phyloP scores from a whole-genome alignment of 345 rosid genomes.

The Mallotus nudiflorus region DNA sequence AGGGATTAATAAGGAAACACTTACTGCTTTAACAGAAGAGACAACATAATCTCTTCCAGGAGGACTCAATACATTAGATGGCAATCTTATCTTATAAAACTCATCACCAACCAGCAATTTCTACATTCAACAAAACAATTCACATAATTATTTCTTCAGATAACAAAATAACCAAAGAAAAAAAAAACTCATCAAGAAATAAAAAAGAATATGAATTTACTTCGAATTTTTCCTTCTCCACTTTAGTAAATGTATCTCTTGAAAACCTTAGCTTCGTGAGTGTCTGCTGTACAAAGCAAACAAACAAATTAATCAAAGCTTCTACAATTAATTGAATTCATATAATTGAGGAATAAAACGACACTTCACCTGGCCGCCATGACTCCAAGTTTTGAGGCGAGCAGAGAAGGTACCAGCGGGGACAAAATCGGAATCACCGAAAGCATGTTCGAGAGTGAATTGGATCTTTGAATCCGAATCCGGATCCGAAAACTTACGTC shows the following conservation, averaged over 20 bases:
- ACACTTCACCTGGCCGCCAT: constrained; percentile 73
- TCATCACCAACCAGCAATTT: constrained; percentile 73
- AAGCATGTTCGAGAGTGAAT: constrained; percentile 85
- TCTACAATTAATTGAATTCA: neutral
- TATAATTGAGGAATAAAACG: neutral
- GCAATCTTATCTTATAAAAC: constrained; percentile 83
- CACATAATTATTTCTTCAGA: neutral
- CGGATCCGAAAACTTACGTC: constrained; percentile 65
- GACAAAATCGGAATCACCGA: constrained; percentile 78
- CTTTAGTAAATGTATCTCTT: constrained; percentile 58
- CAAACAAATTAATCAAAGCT: neutral
- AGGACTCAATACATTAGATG: constrained; percentile 77
- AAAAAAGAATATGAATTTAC: constrained; percentile 34
- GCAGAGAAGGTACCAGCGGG: constrained; percentile 91
- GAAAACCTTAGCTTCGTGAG: constrained; percentile 91
- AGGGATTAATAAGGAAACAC: too few relatives aligned
- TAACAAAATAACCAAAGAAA: too few relatives aligned
- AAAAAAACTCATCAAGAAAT: neutral
- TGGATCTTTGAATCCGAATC: constrained; percentile 95
- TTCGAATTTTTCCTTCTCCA: constrained; percentile 66
- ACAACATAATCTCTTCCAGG: constrained; percentile 70
- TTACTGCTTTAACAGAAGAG: constrained; percentile 89
- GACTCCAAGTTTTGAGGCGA: constrained; percentile 80
- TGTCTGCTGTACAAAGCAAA: constrained; percentile 38
- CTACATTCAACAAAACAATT: constrained; percentile 37